Evolutionary conservation across 306 rosid genomes (phyloP), one percentile per base, ranked within the genome.

Genomic region (Cucurbita ficifolia): DNA sequence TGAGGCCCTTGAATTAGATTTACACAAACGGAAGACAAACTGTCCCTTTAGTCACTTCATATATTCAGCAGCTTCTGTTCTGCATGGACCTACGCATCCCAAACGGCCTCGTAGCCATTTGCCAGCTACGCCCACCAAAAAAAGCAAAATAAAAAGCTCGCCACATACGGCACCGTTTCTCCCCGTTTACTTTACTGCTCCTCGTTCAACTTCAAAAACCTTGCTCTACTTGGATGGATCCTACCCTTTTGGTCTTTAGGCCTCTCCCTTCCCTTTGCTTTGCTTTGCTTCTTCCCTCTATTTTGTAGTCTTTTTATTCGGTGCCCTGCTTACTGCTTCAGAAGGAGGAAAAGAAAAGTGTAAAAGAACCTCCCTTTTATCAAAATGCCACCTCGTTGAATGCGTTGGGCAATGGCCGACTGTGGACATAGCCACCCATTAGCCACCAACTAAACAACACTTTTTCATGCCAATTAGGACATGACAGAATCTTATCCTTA

Each of bases 31-130:
- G 68, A 84, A 62, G 80, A 84, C 90, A 84, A 80, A 77, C 80
- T 83, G 86, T 77, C 84, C 86, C 87, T 86, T 77, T 68, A 65
- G 91, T 90, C 94, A 84, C 89, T 88, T 88, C 93, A 80, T 74
- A 77, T 83, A 83, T 85, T 74, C 64, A 70, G 75, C 84, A 82
- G 86, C 78, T 74, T 77, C 87, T 82, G 84, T 75, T 60, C 77
- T 75, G 61, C 8, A 65, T 52, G 79, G 87, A 82, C 81, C 93
- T 84, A 79, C 87, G 62, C 78, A 73, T 57, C 54, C 6, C 35
- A 63, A 63, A 18, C 53, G 16, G 17, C 70, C 33, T 14, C 39
- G 42, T 38, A 62, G 70, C 29, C 42, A 62, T n/a, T 10, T 17
- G 70, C 70, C 70, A 62, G 70, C 70, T 62, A 62, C 43, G 14